Base-by-base conservation (phyloP, 176 grass and related monocot genomes). In the Thalia dealbata region DNA sequence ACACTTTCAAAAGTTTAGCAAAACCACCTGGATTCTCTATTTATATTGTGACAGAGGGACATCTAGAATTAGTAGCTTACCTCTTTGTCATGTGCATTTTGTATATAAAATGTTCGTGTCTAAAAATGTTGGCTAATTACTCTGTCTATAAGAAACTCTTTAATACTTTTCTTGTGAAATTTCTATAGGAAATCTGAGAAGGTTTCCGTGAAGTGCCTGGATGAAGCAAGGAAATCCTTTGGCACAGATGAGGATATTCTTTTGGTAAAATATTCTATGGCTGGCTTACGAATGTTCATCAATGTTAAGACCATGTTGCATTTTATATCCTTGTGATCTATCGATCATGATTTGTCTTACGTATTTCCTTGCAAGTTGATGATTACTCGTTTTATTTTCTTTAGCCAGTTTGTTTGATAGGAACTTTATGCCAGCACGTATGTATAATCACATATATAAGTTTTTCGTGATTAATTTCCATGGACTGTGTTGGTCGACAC, bases 241-340 rank as follows among this genome's bases (percentile, higher is more conserved):
- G 95, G 95, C 67, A 99, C 95, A 0, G 95, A 99, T 44, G 95
- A 99, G 77, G 95, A 99, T 78, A 93, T 99, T 81, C 79, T 99
- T 18, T 79, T 99, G 95, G 95, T 99, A 93, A 38, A 74, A 43
- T 7, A 72, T 30, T 52, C 24, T 52, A n/a, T n/a, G n/a, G n/a
- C n/a, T n/a, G n/a, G n/a, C n/a, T n/a, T n/a, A n/a, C n/a, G 1
- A 3, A 12, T 55, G 21, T 43, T 43, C 0, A 68, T 68, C 41
- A 44, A 15, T n/a, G 3, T 22, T 45, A 44, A 19, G 16, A 23
- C 21, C 27, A 44, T 11, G 4, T 27, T 18, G 21, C 13, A 12
- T 29, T 35, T 62, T 26, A 3, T 41, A 66, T 66, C 3, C 4
- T 38, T 66, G 3, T 10, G 4, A 38, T 38, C 32, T 38, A 38